Evolutionary conservation across 2,329 filamentous ascomycete species (phyloP).

Genomic region (Bimuria novae-zelandiae): DNA sequence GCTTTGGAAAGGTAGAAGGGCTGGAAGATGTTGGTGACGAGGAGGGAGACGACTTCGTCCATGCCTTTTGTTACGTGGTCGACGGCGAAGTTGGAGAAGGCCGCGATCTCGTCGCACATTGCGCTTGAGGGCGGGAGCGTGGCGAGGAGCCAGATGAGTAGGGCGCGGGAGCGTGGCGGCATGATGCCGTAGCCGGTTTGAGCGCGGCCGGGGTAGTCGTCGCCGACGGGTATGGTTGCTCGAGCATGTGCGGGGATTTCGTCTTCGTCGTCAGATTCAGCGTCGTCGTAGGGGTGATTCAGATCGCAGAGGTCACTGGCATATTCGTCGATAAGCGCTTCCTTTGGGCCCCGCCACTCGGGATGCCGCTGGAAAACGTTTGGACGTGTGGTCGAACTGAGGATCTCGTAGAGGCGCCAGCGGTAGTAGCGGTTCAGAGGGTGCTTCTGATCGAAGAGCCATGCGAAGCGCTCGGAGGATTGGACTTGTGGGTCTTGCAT

Average conservation of each 20-base stretch:
- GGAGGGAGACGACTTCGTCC: constrained; percentile 88
- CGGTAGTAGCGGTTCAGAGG: constrained; percentile 85
- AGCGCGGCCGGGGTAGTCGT: constrained; percentile 33
- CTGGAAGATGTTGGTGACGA: constrained; percentile 78
- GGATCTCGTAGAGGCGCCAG: constrained; percentile 85
- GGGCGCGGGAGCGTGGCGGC: constrained; percentile 55
- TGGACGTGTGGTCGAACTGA: constrained; percentile 58
- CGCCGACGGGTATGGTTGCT: constrained; percentile 31
- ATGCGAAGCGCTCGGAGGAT: constrained; percentile 86
- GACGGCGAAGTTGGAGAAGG: constrained; percentile 86
- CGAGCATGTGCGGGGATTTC: constrained; percentile 29
- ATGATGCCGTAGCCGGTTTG: constrained; percentile 37
- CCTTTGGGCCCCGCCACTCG: constrained; percentile 75
- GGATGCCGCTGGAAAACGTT: constrained; percentile 35
- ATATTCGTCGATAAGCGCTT: constrained; percentile 79
- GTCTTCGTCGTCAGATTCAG: constrained; percentile 61
- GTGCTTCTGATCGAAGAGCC: constrained; percentile 82
- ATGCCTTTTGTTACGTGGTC: constrained; percentile 82
- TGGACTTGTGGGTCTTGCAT: constrained; percentile 88
- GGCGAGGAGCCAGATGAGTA: constrained; percentile 81
- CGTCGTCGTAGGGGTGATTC: constrained; percentile 83
- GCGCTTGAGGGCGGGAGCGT: constrained; percentile 76
- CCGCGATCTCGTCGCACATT: constrained; percentile 81
- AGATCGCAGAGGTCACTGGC: constrained; percentile 77
- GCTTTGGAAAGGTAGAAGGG: constrained; percentile 76